Base-by-base conservation (phyloP, 495 filamentous ascomycete species). In the Penicillium parvum region DNA sequence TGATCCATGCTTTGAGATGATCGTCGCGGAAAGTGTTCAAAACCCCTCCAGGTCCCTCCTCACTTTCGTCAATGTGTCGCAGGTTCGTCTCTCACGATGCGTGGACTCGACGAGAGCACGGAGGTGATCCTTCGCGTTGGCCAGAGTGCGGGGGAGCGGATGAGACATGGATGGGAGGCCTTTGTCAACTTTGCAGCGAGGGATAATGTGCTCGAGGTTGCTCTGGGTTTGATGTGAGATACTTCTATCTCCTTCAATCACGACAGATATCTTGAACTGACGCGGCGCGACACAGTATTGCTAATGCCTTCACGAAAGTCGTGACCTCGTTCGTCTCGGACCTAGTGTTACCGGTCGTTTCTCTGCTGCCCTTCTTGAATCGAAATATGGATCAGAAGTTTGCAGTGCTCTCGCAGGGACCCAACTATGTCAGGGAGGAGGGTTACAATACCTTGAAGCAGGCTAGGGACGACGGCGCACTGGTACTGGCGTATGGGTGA, bases 381-480 rank as follows among this genome's bases (percentile, higher is more conserved):
- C 73, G 78, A 30, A 88, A 88, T 56, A 75, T 90, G 52, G 78
- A 83, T 36, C 80, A 84, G 64, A 87, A 87, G 59, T 90, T 90
- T 49, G 79, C 83, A 0, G 76, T 86, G 5, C 56, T 88, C 32
- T 72, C 64, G 14, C 34, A 60, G 4, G 85, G 85, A 0, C 73
- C 76, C 1, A 63, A 79, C 38, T 76, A 69, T 38, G 57, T 47
- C 11, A 7, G 35, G 5, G 57, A 55, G 3, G 35, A 61, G 20
- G 78, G 77, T 8, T 90, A 90, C 55, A 87, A 84, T 48, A 89
- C 85, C 1, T 55, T 85, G 8, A 60, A 77, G 32, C 75, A 82
- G 59, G 85, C 85, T 5, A 69, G 77, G 46, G 73, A 74, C 9
- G 85, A 89, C 57, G 85, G 84, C 5, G 84, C 84, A 3, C 71